Conservation (phyloP, 1,284 basidiomycete genomes). For the Thecaphora thlaspeos region DNA sequence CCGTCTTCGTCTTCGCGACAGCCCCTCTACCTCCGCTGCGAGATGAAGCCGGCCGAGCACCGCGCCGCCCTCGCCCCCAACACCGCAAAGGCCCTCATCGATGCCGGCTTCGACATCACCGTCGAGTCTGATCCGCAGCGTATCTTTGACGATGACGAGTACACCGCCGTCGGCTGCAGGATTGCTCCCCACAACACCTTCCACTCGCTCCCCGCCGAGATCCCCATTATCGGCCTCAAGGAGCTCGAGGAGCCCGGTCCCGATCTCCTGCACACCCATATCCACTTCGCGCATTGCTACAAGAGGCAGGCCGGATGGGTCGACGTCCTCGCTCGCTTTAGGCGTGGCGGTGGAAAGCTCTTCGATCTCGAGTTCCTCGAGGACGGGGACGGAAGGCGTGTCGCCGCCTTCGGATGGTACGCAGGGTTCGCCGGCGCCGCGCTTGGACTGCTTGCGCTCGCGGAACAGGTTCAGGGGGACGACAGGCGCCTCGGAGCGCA, state of each 20-base stretch:
- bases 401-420: conserved; percentile 99
- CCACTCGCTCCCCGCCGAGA: conserved; percentile 72
- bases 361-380: conserved; percentile 97
- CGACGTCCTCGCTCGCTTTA: conserved; percentile 81
- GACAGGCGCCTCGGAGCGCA: conserved; percentile 63
- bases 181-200: conserved; percentile 87
- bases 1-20: conserved; percentile 23
- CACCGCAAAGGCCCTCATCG: conserved; percentile 84
- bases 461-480: conserved; percentile 57
- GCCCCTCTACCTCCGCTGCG: conserved; percentile 54
- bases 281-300: conserved; percentile 99
- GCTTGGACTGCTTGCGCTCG: conserved; percentile 81
- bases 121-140: conserved; percentile 93
- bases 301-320: conserved; percentile 95
- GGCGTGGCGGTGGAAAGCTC: conserved; percentile 78
- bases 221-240: conserved; percentile 93
- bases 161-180: conserved; percentile 71
- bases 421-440: conserved; percentile 98
- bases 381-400: conserved; percentile 78
- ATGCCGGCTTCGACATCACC: conserved; percentile 83
- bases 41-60: conserved; percentile 65
- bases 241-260: conserved; percentile 69
- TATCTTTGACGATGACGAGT: conserved; percentile 93
- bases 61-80: conserved; percentile 91
- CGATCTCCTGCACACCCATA: conserved; percentile 70